Conservation (phyloP, 2,329 filamentous ascomycete genomes). For the Colletotrichum horii region DNA sequence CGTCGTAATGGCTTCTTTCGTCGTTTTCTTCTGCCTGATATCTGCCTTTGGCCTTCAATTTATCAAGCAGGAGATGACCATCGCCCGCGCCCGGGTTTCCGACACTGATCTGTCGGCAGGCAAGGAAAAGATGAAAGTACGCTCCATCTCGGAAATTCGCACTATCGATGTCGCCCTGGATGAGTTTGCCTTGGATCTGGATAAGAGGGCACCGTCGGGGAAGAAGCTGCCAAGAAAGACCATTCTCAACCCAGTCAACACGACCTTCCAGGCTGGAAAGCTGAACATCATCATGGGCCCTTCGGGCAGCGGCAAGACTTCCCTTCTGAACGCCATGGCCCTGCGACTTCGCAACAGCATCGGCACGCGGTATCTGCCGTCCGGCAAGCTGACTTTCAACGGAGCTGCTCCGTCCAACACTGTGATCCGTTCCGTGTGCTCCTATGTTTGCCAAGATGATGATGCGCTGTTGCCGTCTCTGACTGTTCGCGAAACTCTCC, state of each 20-base stretch:
- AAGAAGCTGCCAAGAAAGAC: slow-evolving; percentile 57
- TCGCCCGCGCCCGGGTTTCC: slow-evolving; percentile 64
- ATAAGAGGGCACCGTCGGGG: slow-evolving; percentile 62
- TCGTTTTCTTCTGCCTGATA: slow-evolving; percentile 64
- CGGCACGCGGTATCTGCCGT: slow-evolving; percentile 65
- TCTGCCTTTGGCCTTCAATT: slow-evolving; percentile 69
- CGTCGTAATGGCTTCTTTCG: slow-evolving; percentile 65
- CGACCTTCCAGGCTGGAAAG: slow-evolving; percentile 70
- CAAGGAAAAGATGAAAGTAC: slow-evolving; percentile 70
- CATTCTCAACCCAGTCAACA: slow-evolving; percentile 71
- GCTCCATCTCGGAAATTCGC: slow-evolving; percentile 57
- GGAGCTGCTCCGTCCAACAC: slow-evolving; percentile 69
- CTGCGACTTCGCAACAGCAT: slow-evolving; percentile 66
- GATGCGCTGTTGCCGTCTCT: slow-evolving; percentile 76
- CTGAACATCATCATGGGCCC: slow-evolving; percentile 84
- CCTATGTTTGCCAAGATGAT: slow-evolving; percentile 81
- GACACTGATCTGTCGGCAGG: slow-evolving; percentile 70
- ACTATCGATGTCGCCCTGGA: slow-evolving; percentile 70
- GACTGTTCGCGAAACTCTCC: slow-evolving; percentile 77
- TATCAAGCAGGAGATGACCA: slow-evolving; percentile 70
- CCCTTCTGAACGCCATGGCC: slow-evolving; percentile 75
- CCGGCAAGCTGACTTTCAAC: slow-evolving; percentile 73
- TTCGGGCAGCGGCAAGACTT: slow-evolving; percentile 79
- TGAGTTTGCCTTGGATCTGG: slow-evolving; percentile 66
- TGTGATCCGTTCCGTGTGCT: slow-evolving; percentile 74